phyloP scores from a whole-genome alignment of 2,329 filamentous ascomycete genomes.

The Tolypocladium inflatum region DNA sequence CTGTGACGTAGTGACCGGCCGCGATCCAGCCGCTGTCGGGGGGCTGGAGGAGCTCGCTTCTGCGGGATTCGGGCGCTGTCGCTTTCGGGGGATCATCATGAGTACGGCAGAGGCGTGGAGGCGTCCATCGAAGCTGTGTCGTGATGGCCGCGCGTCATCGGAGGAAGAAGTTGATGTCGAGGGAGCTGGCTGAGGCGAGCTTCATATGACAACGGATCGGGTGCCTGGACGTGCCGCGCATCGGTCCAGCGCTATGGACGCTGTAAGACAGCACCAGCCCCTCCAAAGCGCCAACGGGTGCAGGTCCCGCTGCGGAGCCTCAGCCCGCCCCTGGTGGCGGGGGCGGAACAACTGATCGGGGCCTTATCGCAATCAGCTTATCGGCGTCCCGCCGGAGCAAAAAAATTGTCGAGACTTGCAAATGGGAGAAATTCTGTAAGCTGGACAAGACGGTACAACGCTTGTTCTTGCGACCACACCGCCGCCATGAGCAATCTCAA shows the following conservation, averaged over 20 bases:
- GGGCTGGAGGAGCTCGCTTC: conserved; percentile 9
- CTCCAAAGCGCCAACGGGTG: neutral
- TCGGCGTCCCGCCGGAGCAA: conserved; percentile 17
- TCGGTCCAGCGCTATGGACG: neutral
- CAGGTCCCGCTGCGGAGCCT: neutral
- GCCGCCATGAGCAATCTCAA: conserved; percentile 46
- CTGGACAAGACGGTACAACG: neutral
- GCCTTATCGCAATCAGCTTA: conserved; percentile 16
- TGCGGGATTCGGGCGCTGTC: conserved; percentile 18
- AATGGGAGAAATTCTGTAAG: neutral
- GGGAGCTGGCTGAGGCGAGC: neutral
- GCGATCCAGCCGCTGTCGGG: conserved; percentile 10
- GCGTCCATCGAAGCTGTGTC: conserved; percentile 5
- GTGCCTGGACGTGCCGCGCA: neutral
- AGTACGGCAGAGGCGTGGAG: neutral
- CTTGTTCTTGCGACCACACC: conserved; percentile 10
- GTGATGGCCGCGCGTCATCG: neutral
- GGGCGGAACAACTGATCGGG: neutral
- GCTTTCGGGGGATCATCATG: conserved; percentile 24
- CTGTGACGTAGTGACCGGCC: conserved; percentile 8
- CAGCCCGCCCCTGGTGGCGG: neutral
- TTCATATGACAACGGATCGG: neutral
- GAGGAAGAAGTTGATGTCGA: neutral
- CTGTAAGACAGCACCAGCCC: neutral
- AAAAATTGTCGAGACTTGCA: conserved; percentile 15